Evolutionary conservation across 106 monocot species (phyloP), one percentile per base, ranked within the genome.

Genomic region (Cymbidium sinense): DNA sequence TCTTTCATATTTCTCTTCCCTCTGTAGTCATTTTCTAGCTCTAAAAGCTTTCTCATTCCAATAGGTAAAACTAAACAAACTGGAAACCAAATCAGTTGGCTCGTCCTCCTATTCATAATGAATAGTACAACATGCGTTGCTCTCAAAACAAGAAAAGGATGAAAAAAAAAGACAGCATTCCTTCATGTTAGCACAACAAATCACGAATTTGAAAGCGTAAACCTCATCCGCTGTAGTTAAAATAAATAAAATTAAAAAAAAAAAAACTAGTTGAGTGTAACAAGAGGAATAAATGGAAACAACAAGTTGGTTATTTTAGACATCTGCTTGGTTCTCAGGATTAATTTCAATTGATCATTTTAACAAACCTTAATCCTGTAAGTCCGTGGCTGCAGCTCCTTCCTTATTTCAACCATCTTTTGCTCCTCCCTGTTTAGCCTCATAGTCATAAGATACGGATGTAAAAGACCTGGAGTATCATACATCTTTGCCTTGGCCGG

Each of bases 401-500:
- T 99, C 55, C 92, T 73, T 21, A 99, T 93, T 72, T 99, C 99
- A 43, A 99, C 89, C 94, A 99, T 99, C 83, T 95, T 99, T 75
- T 90, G 95, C 73, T 99, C 99, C 76, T 92, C 99, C 58, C 90
- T 85, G 55, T 85, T 90, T 70, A 99, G 75, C 65, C 94, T 88
- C 88, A 95, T 93, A 39, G 87, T 78, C 85, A 99, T 79, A 50
- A 99, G 74, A 79, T 95, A 86, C 15, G 94, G 90, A 73, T 99
- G 99, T 78, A 99, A 78, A 80, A 99, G 91, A 25, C 99, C 99
- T 0, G 99, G 99, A 74, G 99, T 99, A 64, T 99, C 99, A 86
- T 90, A 95, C 95, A 99, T 86, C 82, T 95, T 99, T n/a, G 89
- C 99, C 70, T 95, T 99, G 0, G 94, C 92, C 0, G 99, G 99